Base-by-base conservation (phyloP, 148 eudicot genomes). In the Tetragonia tetragonoides region DNA sequence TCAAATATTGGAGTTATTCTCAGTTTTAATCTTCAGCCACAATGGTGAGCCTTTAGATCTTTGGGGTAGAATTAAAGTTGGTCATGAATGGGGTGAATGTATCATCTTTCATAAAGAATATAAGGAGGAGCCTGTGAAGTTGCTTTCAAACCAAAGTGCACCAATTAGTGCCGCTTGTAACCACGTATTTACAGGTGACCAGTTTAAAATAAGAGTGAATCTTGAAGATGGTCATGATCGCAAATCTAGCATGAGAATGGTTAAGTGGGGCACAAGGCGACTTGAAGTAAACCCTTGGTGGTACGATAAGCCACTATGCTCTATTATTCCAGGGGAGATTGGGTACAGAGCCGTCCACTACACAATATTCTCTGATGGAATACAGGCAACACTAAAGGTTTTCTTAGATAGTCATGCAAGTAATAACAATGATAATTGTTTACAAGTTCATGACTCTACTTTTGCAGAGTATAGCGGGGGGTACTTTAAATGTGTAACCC, bases 391-490 rank as follows among this genome's bases (percentile, higher is more conserved):
- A 5, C 20, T 74, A 1, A 41, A 14, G 16, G 51, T 74, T 60
- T 42, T 1, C 39, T 63, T 49, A 49, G 1, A 49, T 3, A 44
- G 47, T 44, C 7, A 44, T 5, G 47, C 9, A 44, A 44, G 9
- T 28, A 20, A 15, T 2, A 53, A 12, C 34, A 18, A 21, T 1
- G 42, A 37, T 38, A 40, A 2, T 72, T 3, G 46, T 34, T 59
- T 47, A 5, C 46, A 11, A 21, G n/a, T 72, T 72, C 3, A 38
- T 56, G 64, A 64, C 12, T 53, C 14, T n/a, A n/a, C 37, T 56
- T n/a, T 38, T 38, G 44, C 75, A 15, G 57, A 41, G 47, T 70
- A 70, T 70, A 49, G 74, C 34, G 21, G 49, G 49, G 21, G 49
- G 49, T 46, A 70, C 24, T 12, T 17, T 6, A 54, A 9, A 14